A percentile compares a stretch with the other conserved stretches of the same genome.
Conservation (phyloP, 2,329 filamentous ascomycete genomes). For the Apiospora hydei region DNA sequence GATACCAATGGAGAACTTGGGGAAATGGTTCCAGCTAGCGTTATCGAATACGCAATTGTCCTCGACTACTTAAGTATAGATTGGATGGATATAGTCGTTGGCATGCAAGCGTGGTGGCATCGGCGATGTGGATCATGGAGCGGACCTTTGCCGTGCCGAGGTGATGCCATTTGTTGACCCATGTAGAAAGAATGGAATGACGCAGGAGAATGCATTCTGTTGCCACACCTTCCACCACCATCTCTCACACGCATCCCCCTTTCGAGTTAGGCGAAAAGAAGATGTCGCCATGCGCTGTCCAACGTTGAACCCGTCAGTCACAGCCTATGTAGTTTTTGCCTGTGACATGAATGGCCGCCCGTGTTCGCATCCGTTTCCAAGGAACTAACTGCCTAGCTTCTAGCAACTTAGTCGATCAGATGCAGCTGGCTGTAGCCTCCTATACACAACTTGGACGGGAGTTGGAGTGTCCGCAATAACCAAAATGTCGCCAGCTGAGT, state of each 20-base stretch:
- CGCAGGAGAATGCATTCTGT: background rate
- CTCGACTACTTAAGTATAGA: background rate
- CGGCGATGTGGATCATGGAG: background rate
- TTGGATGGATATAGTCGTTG: background rate
- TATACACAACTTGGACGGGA: background rate
- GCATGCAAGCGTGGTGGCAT: background rate
- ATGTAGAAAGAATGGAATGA: background rate
- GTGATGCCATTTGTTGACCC: background rate
- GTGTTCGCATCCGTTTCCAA: too few relatives aligned
- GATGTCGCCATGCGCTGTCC: background rate
- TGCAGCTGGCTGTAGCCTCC: background rate
- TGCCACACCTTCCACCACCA: background rate
- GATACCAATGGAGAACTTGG: background rate
- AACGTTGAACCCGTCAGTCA: background rate
- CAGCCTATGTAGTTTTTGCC: too few relatives aligned
- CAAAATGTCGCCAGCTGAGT: background rate
- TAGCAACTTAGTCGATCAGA: background rate
- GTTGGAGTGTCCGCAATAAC: background rate
- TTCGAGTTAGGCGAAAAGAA: background rate
- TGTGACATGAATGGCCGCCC: too few relatives aligned
- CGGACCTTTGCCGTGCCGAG: background rate
- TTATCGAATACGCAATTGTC: too few relatives aligned
- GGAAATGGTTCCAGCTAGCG: background rate
- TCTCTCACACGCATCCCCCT: background rate
- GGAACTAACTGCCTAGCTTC: too few relatives aligned